phyloP scores from a whole-genome alignment of 2,329 filamentous ascomycete genomes.

The Microsporum audouinii region DNA sequence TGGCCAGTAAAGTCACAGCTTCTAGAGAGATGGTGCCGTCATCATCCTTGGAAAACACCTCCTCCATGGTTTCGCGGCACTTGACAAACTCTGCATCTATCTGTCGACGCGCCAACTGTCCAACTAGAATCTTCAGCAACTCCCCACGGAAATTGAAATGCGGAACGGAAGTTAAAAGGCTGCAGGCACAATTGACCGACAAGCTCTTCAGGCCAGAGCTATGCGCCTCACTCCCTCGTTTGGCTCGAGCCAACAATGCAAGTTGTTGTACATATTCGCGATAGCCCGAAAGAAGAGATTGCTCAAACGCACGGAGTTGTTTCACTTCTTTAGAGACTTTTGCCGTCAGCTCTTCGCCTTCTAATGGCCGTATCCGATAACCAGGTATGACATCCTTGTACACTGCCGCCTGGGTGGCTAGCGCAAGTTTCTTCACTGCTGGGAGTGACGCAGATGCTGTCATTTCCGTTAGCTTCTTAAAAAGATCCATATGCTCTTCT shows the following conservation, averaged over 20 bases:
- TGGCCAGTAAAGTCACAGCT: conserved; percentile 69
- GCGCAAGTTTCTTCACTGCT: conserved; percentile 70
- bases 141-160: conserved; percentile 96
- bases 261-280: conserved; percentile 72
- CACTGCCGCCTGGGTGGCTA: conserved; percentile 77
- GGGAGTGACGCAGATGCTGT: conserved; percentile 53
- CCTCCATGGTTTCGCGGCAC: conserved; percentile 67
- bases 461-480: conserved; percentile 67
- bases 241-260: conserved; percentile 51
- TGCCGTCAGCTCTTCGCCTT: conserved; percentile 60
- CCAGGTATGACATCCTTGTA: conserved; percentile 96
- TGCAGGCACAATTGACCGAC: conserved; percentile 77
- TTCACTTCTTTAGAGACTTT: conserved; percentile 89
- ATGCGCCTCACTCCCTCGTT: conserved; percentile 31
- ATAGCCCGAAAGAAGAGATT: conserved; percentile 74
- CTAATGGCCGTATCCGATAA: conserved; percentile 77
- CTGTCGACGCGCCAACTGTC: conserved; percentile 62
- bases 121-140: conserved; percentile 73
- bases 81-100: conserved; percentile 66
- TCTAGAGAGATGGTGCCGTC: conserved; percentile 83
- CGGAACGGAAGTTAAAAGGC: conserved; percentile 65
- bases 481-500: conserved; percentile 71
- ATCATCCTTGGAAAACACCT: conserved; percentile 73
- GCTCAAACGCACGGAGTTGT: conserved; percentile 71
- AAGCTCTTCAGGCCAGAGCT: conserved; percentile 50